A percentile compares a stretch with the other conserved stretches of the same genome.
Evolutionary conservation across 192 early-diverging fungal genomes (phyloP).

Genomic region (Coemansia aciculifera): DNA sequence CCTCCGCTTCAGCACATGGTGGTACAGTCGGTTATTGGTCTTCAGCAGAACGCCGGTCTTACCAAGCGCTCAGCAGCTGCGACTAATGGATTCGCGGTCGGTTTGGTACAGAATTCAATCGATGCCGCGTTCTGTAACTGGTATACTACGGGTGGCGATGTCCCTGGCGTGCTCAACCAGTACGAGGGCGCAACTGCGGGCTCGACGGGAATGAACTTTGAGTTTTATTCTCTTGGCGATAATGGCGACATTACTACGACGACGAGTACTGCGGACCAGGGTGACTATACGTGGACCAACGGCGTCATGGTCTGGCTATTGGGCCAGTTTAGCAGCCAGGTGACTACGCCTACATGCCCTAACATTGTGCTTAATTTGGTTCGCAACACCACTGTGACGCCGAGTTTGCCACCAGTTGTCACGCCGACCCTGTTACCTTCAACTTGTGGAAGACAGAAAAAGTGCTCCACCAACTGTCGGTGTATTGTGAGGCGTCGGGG

Average conservation of each 20-base stretch:
- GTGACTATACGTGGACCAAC: constrained; percentile 45
- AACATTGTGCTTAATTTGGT: constrained; percentile 46
- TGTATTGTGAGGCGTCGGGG: constrained; percentile 13
- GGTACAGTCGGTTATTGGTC: constrained; percentile 28
- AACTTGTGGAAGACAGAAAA: constrained; percentile 4
- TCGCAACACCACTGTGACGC: constrained; percentile 1
- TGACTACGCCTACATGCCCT: constrained; percentile 35
- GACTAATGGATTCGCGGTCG: background rate
- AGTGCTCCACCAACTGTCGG: constrained; percentile 11
- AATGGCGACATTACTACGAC: constrained; percentile 28
- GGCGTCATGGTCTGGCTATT: constrained; percentile 42
- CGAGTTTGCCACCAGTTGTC: background rate
- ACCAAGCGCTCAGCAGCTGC: background rate
- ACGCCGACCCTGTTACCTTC: background rate
- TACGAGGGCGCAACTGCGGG: constrained; percentile 3
- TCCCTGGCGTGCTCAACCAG: constrained; percentile 50
- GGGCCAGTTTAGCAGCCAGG: constrained; percentile 26
- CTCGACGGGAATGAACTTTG: constrained; percentile 25
- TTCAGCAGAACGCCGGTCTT: background rate
- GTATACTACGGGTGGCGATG: constrained; percentile 65
- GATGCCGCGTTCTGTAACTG: constrained; percentile 66
- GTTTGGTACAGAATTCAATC: constrained; percentile 58
- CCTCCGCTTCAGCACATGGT: constrained; percentile 64
- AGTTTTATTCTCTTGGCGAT: constrained; percentile 19
- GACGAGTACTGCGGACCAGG: constrained; percentile 12